Evolutionary conservation across 805 yeast species (phyloP).

Genomic region (Candida tibetensis): DNA sequence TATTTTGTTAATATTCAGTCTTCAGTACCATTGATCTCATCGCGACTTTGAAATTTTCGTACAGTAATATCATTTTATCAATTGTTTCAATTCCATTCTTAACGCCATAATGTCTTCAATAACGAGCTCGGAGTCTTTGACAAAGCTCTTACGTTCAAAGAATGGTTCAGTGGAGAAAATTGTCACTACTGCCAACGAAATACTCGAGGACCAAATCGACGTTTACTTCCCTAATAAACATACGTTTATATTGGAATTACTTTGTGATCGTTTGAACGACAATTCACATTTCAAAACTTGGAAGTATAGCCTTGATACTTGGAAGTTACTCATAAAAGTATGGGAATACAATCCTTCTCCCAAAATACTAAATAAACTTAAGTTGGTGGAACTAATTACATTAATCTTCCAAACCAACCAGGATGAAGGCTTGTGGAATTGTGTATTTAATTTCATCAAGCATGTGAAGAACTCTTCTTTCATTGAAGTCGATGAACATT

Average conservation of each 20-base stretch:
- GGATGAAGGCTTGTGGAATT: constrained; percentile 11
- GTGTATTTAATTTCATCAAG: constrained; percentile 17
- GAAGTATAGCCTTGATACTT: constrained; percentile 41
- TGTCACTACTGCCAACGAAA: constrained; percentile 26
- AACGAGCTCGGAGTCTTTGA: constrained; percentile 43
- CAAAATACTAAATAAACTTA: constrained; percentile 37
- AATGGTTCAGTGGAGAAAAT: constrained; percentile 43
- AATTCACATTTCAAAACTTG: constrained; percentile 39
- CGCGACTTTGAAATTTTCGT: neutral
- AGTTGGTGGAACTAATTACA: constrained; percentile 15
- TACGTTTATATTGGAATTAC: constrained; percentile 54
- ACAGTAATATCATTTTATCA: neutral
- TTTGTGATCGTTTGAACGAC: constrained; percentile 61
- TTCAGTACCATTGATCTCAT: neutral
- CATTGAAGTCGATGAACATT: constrained; percentile 32
- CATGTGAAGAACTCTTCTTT: constrained; percentile 23
- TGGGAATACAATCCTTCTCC: constrained; percentile 27
- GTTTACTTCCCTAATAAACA: constrained; percentile 55
- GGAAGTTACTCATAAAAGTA: constrained; percentile 48
- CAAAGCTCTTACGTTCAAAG: constrained; percentile 58
- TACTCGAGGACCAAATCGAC: constrained; percentile 29
- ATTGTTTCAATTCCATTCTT: neutral
- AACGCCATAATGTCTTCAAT: constrained; percentile 3
- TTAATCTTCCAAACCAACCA: constrained; percentile 10
- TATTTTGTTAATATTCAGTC: too few species aligned